Evolutionary conservation across 31 red algal genomes (phyloP), one percentile per base, ranked within the genome.

Genomic region (Odonthalia washingtoniensis): DNA sequence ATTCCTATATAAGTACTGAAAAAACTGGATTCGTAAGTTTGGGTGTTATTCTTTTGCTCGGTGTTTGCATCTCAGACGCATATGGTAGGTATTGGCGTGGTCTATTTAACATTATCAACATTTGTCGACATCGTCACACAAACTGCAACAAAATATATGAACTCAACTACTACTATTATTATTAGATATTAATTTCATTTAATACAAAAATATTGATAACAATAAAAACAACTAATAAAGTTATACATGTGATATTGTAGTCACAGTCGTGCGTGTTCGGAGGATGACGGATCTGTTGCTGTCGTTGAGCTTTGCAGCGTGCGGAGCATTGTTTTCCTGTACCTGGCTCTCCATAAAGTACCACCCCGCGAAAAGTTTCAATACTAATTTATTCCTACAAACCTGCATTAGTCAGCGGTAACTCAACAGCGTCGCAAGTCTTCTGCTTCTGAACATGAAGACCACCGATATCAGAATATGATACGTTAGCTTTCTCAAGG

Each of bases 371-470:
- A 18, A 95, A 95, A 34, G 97, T 94, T 77, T 99, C 97, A 70
- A 99, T 99, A 94, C 97, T 82, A 99, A 97, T 83, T 96, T 92
- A 42, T 86, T 86, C 67, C 95, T 97, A 26, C n/a, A 99, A 66
- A 35, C 94, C 97, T 16, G 97, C 90, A 80, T 99, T 81, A 31
- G 97, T 99, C 39, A 99, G 92, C 44, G 97, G 97, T 21, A 99
- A 84, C 83, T 99, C 97, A 36, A 99, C 97, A 37, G 97, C 97
- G 62, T 99, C 97, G 9, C 97, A 90, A 69, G 97, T 99, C 81
- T 99, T 95, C 82, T 99, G 97, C 74, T 99, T 99, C 77, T 99
- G 97, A 61, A 96, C 97, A 69, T 99, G 95, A 6, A 99, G 84
- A n/a, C 97, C 97, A 43, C 97, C 97, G 82, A 99, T 97, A 72